Conservation (phyloP, 2,329 filamentous ascomycete species). For the Incumbomyces delicatus region DNA sequence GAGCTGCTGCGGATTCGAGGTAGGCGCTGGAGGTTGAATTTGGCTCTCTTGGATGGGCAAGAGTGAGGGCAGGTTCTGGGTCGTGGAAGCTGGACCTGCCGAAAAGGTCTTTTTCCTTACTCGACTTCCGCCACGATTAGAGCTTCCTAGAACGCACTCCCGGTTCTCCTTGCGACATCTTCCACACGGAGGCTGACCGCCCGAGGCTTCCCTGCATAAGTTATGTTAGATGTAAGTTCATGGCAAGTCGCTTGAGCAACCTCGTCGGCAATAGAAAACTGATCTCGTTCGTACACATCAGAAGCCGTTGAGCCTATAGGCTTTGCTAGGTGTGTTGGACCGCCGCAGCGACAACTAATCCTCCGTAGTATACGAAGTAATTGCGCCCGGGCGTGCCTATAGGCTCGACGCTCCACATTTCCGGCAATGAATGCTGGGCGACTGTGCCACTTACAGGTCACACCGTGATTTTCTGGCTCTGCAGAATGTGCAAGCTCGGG, state of each 20-base stretch:
- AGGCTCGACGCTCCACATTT: slow-evolving; percentile 16
- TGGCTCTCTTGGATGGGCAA: background rate
- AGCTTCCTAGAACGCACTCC: slow-evolving; percentile 50
- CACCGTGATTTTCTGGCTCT: slow-evolving; percentile 42
- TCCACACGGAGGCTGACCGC: slow-evolving; percentile 44
- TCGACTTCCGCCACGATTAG: slow-evolving; percentile 49
- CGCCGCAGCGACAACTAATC: too few species aligned
- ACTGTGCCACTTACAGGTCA: slow-evolving; percentile 36
- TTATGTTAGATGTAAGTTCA: background rate
- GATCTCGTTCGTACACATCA: background rate
- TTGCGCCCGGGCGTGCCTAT: slow-evolving; percentile 2
- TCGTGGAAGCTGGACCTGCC: background rate
- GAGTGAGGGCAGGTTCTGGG: background rate
- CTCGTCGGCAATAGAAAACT: background rate
- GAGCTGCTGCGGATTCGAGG: slow-evolving; percentile 10
- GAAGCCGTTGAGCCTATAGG: slow-evolving; percentile 4
- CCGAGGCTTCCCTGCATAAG: slow-evolving; percentile 34
- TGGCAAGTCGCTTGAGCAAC: background rate
- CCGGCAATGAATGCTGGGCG: background rate
- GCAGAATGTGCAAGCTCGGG: slow-evolving; percentile 40
- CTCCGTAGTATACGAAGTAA: background rate
- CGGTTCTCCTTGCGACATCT: slow-evolving; percentile 48
- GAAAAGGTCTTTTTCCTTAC: slow-evolving; percentile 42
- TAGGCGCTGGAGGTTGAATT: slow-evolving; percentile 1
- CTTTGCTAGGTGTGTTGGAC: background rate